phyloP scores from a whole-genome alignment of 352 stramenopile genomes.

The Phytophthora vignae region DNA sequence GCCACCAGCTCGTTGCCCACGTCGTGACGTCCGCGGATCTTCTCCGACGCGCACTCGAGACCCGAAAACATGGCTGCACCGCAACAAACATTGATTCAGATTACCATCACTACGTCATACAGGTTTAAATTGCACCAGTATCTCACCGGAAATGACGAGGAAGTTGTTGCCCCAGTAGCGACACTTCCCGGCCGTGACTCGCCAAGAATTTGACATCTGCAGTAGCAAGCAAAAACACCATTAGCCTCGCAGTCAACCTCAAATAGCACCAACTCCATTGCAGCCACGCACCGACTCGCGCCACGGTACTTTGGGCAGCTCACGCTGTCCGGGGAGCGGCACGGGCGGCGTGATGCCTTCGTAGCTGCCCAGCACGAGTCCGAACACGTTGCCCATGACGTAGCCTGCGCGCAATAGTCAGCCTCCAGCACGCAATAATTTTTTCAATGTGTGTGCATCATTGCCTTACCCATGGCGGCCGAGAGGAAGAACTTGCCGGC shows the following conservation, averaged over 20 bases:
- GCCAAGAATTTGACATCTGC: conserved; percentile 74
- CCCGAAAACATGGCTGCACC: conserved; percentile 93
- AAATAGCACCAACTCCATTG: not conserved
- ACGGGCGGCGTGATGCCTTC: conserved; percentile 87
- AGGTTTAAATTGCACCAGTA: not conserved
- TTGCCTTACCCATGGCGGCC: conserved; percentile 64
- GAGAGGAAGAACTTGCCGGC: conserved; percentile 86
- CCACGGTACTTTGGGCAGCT: conserved; percentile 83
- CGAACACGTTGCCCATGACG: conserved; percentile 83
- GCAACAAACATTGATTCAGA: not conserved
- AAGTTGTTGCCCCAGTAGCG: conserved; percentile 91
- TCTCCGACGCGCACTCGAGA: conserved; percentile 95
- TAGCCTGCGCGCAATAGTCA: conserved; percentile 53
- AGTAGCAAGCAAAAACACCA: not conserved
- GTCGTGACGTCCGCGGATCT: conserved; percentile 94
- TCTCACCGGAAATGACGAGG: conserved; percentile 80
- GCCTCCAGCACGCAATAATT: not conserved
- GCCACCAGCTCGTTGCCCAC: conserved; percentile 95
- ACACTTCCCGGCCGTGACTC: conserved; percentile 78
- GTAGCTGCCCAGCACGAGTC: conserved; percentile 83
- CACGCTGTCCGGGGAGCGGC: conserved; percentile 79
- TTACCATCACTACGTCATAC: no score
- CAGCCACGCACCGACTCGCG: conserved; percentile 64
- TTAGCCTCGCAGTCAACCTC: not conserved
- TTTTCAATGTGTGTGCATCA: not conserved